Conservation (phyloP, 2,329 filamentous ascomycete genomes). For the Rasamsonia emersonii region DNA sequence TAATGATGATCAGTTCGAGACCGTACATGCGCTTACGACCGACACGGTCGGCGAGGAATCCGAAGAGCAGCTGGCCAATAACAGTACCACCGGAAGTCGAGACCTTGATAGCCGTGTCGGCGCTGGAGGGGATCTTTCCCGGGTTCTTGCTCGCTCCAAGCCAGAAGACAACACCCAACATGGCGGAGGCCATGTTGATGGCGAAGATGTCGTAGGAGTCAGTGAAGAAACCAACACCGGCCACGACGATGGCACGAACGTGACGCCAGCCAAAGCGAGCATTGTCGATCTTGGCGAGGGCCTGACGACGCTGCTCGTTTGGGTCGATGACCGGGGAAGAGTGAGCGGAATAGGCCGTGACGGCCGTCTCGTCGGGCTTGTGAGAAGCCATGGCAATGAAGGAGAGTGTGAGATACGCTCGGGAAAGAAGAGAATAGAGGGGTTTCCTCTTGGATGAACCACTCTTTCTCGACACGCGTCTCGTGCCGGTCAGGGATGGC, state of each 20-base stretch:
- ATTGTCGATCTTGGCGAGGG: slow-evolving; percentile 73
- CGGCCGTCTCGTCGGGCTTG: slow-evolving; percentile 3
- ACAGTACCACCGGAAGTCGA: slow-evolving; percentile 77
- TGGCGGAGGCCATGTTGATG: slow-evolving; percentile 62
- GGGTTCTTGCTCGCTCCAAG: slow-evolving; percentile 31
- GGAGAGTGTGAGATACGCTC: slow-evolving; percentile 2
- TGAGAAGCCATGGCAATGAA: slow-evolving; percentile 6
- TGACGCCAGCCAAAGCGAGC: slow-evolving; percentile 81
- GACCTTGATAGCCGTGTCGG: slow-evolving; percentile 78
- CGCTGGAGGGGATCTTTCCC: slow-evolving; percentile 52
- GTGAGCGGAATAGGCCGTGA: slow-evolving; percentile 4
- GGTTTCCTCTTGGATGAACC: too few relatives aligned
- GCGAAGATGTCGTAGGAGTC: slow-evolving; percentile 80
- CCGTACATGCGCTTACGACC: slow-evolving; percentile 82
- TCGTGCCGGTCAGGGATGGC: too few relatives aligned
- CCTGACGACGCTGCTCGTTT: slow-evolving; percentile 69
- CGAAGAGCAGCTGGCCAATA: slow-evolving; percentile 72
- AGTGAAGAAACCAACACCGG: slow-evolving; percentile 82
- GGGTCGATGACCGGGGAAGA: slow-evolving; percentile 43
- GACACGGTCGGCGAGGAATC: slow-evolving; percentile 66
- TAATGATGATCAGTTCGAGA: slow-evolving; percentile 70
- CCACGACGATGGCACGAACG: slow-evolving; percentile 65
- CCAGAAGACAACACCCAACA: slow-evolving; percentile 75
- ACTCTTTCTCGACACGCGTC: too few relatives aligned
- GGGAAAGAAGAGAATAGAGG: too few relatives aligned